A percentile compares a stretch with the other conserved stretches of the same genome.
phyloP scores from a whole-genome alignment of 768 basidiomycete genomes.

The Boletus tylopilopsis region DNA sequence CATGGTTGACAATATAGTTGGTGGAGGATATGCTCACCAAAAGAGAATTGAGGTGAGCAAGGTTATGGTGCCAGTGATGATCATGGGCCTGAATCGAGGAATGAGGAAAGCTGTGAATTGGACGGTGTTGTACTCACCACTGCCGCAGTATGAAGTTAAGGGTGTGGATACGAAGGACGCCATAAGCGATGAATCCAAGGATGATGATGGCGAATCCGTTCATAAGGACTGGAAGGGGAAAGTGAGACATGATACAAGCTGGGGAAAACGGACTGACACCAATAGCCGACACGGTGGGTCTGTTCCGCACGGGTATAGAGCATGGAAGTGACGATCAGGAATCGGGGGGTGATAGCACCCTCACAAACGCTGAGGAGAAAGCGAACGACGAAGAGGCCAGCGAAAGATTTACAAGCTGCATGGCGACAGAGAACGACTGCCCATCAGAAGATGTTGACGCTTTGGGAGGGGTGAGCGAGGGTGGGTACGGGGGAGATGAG shows the following conservation, averaged over 20 bases:
- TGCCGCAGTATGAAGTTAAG: slow-evolving; percentile 67
- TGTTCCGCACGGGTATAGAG: slow-evolving; percentile 51
- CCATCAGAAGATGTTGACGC: slow-evolving; percentile 76
- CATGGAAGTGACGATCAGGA: slow-evolving; percentile 65
- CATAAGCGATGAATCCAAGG: slow-evolving; percentile 67
- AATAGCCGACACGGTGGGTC: slow-evolving; percentile 47
- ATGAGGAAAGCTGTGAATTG: slow-evolving; percentile 6
- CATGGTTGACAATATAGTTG: neutral
- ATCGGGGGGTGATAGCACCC: slow-evolving; percentile 77
- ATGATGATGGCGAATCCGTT: slow-evolving; percentile 72
- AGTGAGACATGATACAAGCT: neutral
- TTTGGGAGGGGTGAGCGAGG: slow-evolving; percentile 16
- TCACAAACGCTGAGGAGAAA: slow-evolving; percentile 78
- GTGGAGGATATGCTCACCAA: slow-evolving; percentile 40
- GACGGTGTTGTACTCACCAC: slow-evolving; percentile 44
- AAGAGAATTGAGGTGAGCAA: slow-evolving; percentile 56
- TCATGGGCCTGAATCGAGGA: slow-evolving; percentile 55
- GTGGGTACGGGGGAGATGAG: neutral
- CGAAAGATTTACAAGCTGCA: slow-evolving; percentile 69
- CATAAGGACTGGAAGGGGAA: slow-evolving; percentile 55
- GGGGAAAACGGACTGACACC: slow-evolving; percentile 36
- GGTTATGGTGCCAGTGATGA: slow-evolving; percentile 67
- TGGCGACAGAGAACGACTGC: slow-evolving; percentile 57
- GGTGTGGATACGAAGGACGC: slow-evolving; percentile 57
- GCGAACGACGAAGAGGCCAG: slow-evolving; percentile 65